Conservation (phyloP, 495 filamentous ascomycete genomes). For the Penicillium daleae region DNA sequence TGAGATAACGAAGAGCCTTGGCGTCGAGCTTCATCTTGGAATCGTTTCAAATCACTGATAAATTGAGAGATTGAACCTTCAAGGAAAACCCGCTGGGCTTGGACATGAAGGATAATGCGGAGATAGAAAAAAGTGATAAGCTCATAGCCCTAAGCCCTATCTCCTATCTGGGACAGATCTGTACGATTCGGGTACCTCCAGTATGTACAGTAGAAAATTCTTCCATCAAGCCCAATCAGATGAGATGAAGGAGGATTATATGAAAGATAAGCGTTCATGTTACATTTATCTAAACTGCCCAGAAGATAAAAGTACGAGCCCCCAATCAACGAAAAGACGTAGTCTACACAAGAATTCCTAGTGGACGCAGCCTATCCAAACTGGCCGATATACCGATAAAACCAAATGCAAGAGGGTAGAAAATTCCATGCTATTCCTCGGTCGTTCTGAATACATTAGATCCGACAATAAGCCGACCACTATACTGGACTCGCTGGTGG, state of each 20-base stretch:
- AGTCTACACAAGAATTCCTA: conserved; percentile 17
- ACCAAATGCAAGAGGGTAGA: conserved; percentile 19
- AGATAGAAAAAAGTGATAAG: conserved; percentile 40
- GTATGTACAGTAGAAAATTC: background rate
- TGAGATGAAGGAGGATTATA: background rate
- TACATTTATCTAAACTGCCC: too few relatives aligned
- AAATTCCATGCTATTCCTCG: conserved; percentile 41
- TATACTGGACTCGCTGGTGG: conserved; percentile 22
- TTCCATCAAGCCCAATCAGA: background rate
- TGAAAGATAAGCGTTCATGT: background rate
- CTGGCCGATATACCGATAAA: conserved; percentile 6
- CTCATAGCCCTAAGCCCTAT: conserved; percentile 52
- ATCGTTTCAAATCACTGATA: background rate
- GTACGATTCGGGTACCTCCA: background rate
- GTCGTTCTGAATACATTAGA: conserved; percentile 48
- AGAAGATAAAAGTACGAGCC: background rate
- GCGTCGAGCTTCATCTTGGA: conserved; percentile 87
- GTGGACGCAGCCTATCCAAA: background rate
- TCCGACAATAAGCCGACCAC: conserved; percentile 36
- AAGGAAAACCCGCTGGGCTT: conserved; percentile 12
- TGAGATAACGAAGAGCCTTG: conserved; percentile 87
- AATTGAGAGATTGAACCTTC: background rate
- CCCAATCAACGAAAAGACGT: conserved; percentile 5
- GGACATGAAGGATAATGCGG: conserved; percentile 20
- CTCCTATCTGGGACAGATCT: conserved; percentile 35